Evolutionary conservation across 2,329 filamentous ascomycete species (phyloP), one percentile per base, ranked within the genome.

Genomic region (Verticillium nonalfalfae): DNA sequence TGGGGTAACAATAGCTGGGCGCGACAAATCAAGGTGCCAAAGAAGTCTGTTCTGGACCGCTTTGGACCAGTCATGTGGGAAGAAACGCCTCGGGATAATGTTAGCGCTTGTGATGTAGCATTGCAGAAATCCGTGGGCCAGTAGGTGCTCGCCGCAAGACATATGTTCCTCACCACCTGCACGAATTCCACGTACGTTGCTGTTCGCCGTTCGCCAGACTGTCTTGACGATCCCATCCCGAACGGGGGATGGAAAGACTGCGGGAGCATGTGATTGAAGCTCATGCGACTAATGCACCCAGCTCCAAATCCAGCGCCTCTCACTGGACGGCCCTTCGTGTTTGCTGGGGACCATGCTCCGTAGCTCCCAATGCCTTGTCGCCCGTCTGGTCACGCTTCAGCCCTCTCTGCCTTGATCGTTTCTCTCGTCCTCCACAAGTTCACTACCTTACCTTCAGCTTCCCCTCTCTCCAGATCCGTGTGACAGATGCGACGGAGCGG

Each of bases 1-100:
- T 65, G 63, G 65, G 65, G 64, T 66, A 65, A 21, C 39, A 18
- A n/a, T 18, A 52, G 18, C 39, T n/a, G 18, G 18, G 18, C 45
- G 57, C 60, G 45, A 62, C 64, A 58, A 65, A 65, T 65, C 62
- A 65, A 57, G 33, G 58, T 56, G 57, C 14, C 59, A 59, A 59
- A 59, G 62, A 60, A 60, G 64, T 57, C 58, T 62, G 63, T 58
- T 57, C 26, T 59, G 50, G 38, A 54, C 59, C 59, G 38, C 54
- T 62, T 31, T 59, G 33, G 26, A 50, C 60, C 61, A 65, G 64
- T 65, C 62, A 65, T 64, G 62, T 63, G 62, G 62, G 3, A 52
- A 52, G 45, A 52, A 52, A 52, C 45, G n/a, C 45, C 26, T 52
- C n/a, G 21, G 35, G 45, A 52, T 18, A 31, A 31, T 31, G 26